A percentile compares a stretch with the other conserved stretches of the same genome.
phyloP scores from a whole-genome alignment of 306 rosid genomes.

The Sophora flavescens region DNA sequence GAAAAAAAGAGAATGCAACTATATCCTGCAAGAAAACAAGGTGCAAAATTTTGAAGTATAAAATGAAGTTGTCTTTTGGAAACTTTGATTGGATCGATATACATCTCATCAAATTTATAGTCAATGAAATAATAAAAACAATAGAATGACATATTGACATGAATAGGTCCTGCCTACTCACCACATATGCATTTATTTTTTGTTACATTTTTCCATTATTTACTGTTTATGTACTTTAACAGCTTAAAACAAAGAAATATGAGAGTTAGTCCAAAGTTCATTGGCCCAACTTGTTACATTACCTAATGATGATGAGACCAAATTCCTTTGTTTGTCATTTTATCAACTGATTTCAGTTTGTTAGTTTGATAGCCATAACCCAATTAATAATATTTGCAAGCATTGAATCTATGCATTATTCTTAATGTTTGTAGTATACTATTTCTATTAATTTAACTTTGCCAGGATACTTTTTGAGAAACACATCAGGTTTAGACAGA shows the following conservation, averaged over 20 bases:
- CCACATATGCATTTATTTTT: neutral
- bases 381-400: conserved; percentile 36
- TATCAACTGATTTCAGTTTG: conserved; percentile 33
- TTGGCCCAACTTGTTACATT: conserved; percentile 27
- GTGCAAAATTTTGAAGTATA: conserved; percentile 24
- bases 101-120: conserved; percentile 34
- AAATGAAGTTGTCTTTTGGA: conserved; percentile 40
- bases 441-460: conserved; percentile 4
- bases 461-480: neutral
- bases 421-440: neutral
- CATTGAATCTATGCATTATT: neutral
- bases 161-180: conserved; percentile 27
- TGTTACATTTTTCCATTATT: conserved; percentile 4
- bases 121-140: conserved; percentile 45
- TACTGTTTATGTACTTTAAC: neutral
- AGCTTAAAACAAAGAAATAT: neutral
- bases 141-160: conserved; percentile 38
- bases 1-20: conserved; percentile 13
- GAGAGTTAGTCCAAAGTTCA: conserved; percentile 32
- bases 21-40: conserved; percentile 29
- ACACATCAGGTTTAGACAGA: neutral
- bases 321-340: conserved; percentile 38
- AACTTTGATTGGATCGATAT: conserved; percentile 45
- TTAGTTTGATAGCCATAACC: conserved; percentile 1
- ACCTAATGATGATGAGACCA: conserved; percentile 36